Evolutionary conservation across 352 stramenopile genomes (phyloP), one percentile per base, ranked within the genome.

Genomic region (Saprolegnia diclina): DNA sequence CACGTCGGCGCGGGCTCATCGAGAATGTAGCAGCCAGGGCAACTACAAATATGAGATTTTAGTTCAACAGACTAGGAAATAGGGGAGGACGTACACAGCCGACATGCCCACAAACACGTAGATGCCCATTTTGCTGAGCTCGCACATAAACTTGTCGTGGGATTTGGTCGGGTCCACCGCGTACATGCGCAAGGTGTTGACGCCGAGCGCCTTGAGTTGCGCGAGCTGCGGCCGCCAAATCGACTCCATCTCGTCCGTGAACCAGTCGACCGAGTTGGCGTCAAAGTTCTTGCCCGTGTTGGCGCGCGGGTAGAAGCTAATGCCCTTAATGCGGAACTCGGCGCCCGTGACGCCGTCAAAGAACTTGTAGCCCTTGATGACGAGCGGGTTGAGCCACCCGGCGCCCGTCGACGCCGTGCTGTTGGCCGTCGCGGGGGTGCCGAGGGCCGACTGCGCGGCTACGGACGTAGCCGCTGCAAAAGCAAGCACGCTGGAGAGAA

Each of bases 341-440:
- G 78, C 52, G 16, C 80, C 79, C 0, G 81, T 86, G 3, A 79
- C 68, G 16, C 79, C 83, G 74, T 92, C 75, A 74, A 94, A 96
- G 71, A 95, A 83, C 71, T 93, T 94, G 77, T 92, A 92, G 67
- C 85, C 84, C 70, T 90, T 88, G 52, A 81, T 66, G 22, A 85
- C 72, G 16, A 92, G 44, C 9, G 79, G 74, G 44, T 73, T 66
- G 9, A 79, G 61, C 72, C 73, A 79, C 6, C 53, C 52, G 11
- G 13, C 42, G 42, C 42, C 42, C 42, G 42, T 48, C 42, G 29
- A 35, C 29, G 5, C 29, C 29, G 42, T 48, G 42, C 13, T n/a
- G 18, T 48, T 48, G 42, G 13, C 42, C 42, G 42, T 11, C 11
- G 42, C 42, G 42, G 42, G 42, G 3, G 42, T 48, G 42, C 42